Base-by-base conservation (phyloP, 2,329 filamentous ascomycete species). In the Emericellopsis atlantica region DNA sequence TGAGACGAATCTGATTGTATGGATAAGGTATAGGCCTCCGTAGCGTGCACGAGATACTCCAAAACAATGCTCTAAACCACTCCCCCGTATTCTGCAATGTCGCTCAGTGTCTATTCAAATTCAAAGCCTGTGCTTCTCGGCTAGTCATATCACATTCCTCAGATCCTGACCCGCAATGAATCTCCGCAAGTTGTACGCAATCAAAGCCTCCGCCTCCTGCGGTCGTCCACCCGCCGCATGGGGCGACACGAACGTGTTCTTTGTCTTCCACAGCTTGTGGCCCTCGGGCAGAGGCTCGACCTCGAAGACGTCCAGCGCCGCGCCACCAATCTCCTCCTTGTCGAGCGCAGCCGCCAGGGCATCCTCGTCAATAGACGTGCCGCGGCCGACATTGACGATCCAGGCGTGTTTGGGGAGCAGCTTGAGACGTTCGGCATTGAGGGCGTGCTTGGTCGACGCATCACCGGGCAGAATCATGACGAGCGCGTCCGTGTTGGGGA, bases 401-500 rank as follows among this genome's bases (percentile, higher is more conserved):
- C 70, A 73, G 18, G 69, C 69, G 54, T 80, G 76, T 46, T 66
- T 67, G 32, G 76, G 75, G 45, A 80, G 57, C 36, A 68, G 51
- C 46, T 57, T 60, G 36, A 80, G 52, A 7, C 72, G 56, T 54
- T 75, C 70, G 23, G 62, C 64, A 48, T 72, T 73, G 44, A 80
- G 63, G 2, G 63, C 74, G 49, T 79, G 59, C 31, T 59, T 60
- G 22, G 76, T 80, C n/a, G 65, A 61, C 8, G 69, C 70, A 31
- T 67, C 68, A 0, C 76, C 76, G 0, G 76, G 76, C 7, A 80
- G 62, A 46, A 80, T 80, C 76, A 81, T 79, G 49, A 81, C 75
- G n/a, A 81, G 62, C 0, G 74, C 77, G 49, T 81, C 77, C 0
- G 76, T 79, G 53, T 68, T 51, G 26, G 67, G 61, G 31, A 81